Percentiles rank a stretch among this genome's conserved stretches.
These are phyloP conservation scores for Planoprotostelium fungivorum DNA, from an alignment of 78 protist species.

Conservation along the genomic window DNA sequence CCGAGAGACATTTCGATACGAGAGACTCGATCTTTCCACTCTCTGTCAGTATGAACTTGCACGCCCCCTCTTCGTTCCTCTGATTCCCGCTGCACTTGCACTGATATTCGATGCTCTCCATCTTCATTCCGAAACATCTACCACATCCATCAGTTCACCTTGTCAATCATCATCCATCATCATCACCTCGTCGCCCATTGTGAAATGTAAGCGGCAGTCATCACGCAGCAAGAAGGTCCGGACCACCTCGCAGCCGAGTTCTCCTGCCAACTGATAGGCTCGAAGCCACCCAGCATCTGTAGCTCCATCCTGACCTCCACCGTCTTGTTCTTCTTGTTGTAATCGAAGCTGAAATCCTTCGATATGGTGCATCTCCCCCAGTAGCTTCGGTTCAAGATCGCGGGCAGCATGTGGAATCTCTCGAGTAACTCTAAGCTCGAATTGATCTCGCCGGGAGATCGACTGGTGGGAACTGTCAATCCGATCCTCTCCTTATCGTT, in stretches of 20 bases:
- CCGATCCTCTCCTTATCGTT: not conserved
- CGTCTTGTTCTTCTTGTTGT: not conserved
- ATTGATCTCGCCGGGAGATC: not conserved
- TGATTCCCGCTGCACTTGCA: not conserved
- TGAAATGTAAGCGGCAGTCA: not conserved
- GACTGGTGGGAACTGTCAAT: not conserved
- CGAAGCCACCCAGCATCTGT: not conserved
- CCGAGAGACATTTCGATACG: no score
- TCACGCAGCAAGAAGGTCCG: not conserved
- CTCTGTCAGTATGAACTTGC: no score
- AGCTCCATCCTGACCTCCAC: not conserved
- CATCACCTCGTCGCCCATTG: not conserved
- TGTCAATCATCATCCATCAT: not conserved
- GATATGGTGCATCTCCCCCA: not conserved
- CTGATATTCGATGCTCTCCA: not conserved
- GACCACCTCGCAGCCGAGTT: not conserved
- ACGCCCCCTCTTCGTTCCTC: no score
- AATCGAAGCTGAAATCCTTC: not conserved
- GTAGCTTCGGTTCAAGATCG: not conserved
- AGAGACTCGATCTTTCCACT: no score
- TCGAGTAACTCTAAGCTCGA: not conserved
- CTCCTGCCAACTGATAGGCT: not conserved
- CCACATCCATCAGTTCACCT: not conserved
- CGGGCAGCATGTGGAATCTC: not conserved
- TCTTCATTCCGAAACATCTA: not conserved